Percentiles rank a stretch among this genome's conserved stretches.
Evolutionary conservation across 75 land plant genomes (phyloP).

Genomic region (Larix kaempferi): DNA sequence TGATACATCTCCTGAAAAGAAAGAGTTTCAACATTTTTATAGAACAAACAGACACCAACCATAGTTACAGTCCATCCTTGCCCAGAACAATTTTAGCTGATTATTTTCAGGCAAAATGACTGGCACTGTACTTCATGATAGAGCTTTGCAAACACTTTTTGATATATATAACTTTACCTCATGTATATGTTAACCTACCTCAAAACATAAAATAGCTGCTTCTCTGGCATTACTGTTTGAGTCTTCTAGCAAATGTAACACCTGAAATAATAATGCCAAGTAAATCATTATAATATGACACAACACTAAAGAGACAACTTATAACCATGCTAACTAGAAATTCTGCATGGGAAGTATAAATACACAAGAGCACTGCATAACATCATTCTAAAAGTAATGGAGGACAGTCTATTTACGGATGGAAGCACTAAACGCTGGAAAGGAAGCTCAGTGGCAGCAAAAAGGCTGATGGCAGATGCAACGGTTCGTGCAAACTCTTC

Average conservation of each 20-base stretch:
- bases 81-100: too few relatives aligned
- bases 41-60: neutral
- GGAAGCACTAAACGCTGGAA: conserved; percentile 88
- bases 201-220: conserved; percentile 88
- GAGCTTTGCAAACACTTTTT: neutral
- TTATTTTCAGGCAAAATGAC: neutral
- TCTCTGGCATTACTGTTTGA: conserved; percentile 88
- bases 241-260: conserved; percentile 87
- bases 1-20: conserved; percentile 85
- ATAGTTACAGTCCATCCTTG: neutral
- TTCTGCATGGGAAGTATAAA: neutral
- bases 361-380: neutral
- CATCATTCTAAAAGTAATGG: neutral
- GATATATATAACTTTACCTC: neutral
- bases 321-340: neutral
- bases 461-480: conserved; percentile 81
- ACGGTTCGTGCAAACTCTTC: conserved; percentile 99
- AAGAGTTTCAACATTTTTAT: neutral
- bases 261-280: conserved; percentile 35
- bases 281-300: neutral
- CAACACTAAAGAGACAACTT: neutral
- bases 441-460: conserved; percentile 89
- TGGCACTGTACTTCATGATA: too few relatives aligned
- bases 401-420: conserved; percentile 38
- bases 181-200: conserved; percentile 40